Conservation (phyloP, 2,329 filamentous ascomycete genomes). For the Colletotrichum filicis region DNA sequence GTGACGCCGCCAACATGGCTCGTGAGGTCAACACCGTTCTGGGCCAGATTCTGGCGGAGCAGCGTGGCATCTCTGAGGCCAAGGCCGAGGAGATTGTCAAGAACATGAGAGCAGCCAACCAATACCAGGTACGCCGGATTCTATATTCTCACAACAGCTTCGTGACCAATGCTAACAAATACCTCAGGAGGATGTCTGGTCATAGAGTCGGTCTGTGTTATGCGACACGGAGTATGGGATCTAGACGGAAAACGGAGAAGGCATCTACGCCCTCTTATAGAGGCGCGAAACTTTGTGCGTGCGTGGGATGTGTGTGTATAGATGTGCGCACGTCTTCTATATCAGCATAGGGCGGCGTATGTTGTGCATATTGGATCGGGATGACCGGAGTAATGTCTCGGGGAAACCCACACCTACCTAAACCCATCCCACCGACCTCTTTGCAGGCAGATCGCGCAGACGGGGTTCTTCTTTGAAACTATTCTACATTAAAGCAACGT, state of each 20-base stretch:
- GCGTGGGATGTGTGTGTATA: background rate
- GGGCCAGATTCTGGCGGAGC: constrained; percentile 84
- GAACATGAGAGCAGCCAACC: constrained; percentile 92
- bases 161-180: constrained; percentile 43
- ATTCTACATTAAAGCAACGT: background rate
- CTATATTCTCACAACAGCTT: background rate
- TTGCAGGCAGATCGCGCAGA: background rate
- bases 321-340: constrained; percentile 28
- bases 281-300: background rate
- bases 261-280: background rate
- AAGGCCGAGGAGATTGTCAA: constrained; percentile 98
- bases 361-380: constrained; percentile 30
- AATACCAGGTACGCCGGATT: constrained; percentile 81
- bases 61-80: constrained; percentile 82
- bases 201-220: constrained; percentile 49
- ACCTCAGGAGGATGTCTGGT: constrained; percentile 77
- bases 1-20: constrained; percentile 97
- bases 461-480: background rate
- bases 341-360: constrained; percentile 31
- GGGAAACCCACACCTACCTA: background rate
- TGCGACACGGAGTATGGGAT: constrained; percentile 35
- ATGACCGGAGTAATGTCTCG: constrained; percentile 18
- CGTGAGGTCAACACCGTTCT: constrained; percentile 92
- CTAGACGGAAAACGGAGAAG: background rate
- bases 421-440: background rate